Evolutionary conservation across 2,329 filamentous ascomycete species (phyloP), one percentile per base, ranked within the genome.

Genomic region (Byssochlamys sp.): DNA sequence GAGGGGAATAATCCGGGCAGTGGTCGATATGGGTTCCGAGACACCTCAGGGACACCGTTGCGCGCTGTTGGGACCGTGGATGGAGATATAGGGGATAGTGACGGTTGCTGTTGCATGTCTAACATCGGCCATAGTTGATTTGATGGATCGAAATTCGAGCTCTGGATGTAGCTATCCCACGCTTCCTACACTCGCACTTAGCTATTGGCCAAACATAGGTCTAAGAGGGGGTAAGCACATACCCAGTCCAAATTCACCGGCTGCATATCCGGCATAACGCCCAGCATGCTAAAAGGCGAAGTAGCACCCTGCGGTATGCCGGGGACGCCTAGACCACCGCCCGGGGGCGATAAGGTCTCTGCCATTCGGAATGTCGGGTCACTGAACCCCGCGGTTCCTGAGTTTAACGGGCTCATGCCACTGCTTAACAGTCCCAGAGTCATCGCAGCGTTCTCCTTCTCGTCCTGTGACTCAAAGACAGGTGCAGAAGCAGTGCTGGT

Each of bases 151-250:
- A 78, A 61, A 5, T 68, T 77, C 4, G 81, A 77, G 55, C 81
- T 83, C 68, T 87, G 84, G 53, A 88, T 82, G 63, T 87, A 88
- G 5, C 79, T 82, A 66, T 88, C 85, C 84, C 84, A 88, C 28
- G 84, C 83, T 60, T 86, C 82, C 84, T 86, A 62, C 62, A 29
- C 52, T 54, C 56, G n/a, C 48, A 66, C 67, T 74, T 57, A 72
- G 65, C 49, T 60, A 60, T 60, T 48, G 26, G 28, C 11, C 25
- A 39, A 4, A 28, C 12, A 54, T 27, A 7, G 52, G 52, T 27
- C 52, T 2, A 54, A 7, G 19, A 28, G 45, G 57, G 51, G 1
- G 11, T n/a, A 31, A 63, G 28, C 51, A 73, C 80, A 70, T 77
- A 87, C 85, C 83, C 83, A 86, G 60, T 85, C 83, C 60, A 86